Base-by-base conservation (phyloP, 2,329 filamentous ascomycete genomes). In the Diaporthe vexans region DNA sequence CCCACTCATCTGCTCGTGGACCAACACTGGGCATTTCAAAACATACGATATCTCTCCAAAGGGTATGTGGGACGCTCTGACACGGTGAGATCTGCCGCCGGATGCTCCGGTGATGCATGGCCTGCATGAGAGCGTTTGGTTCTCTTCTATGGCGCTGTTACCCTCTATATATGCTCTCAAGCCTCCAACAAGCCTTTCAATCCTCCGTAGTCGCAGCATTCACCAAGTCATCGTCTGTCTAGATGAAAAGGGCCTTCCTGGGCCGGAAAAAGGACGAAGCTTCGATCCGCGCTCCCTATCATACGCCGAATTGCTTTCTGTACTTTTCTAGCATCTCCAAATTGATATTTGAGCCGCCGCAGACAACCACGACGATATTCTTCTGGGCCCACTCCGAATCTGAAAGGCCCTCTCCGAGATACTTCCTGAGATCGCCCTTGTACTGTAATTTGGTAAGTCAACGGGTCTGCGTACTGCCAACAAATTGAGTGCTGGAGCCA, bases 331-430 rank as follows among this genome's bases (percentile, higher is more conserved):
- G 83, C 79, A 92, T 88, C 48, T 89, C 88, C 74, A 93, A 81
- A 2, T 89, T 91, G 48, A 94, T 89, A 80, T 91, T 91, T 29
- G 89, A 92, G 6, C 94, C 94, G 58, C 96, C 96, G 80, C 96
- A 98, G 9, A 98, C 91, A 33, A 97, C 88, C 71, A 98, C 86
- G 1, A 98, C 95, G 8, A 98, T 89, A 77, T 94, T 94, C 81
- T 91, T 93, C 73, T 89, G 85, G 0, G 86, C 85, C 83, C 88
- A 92, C 76, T 94, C 88, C 46, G 88, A 88, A 43, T 90, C 89
- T 1, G 83, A 82, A 69, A 89, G 68, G 0, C 82, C 85, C 63
- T 83, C 79, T 0, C 92, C 90, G 0, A 95, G 84, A 13, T 91
- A 84, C 78, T 87, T 86, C 79, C 91, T 88, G 79, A 97, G 80